Evolutionary conservation across 306 rosid species (phyloP).

Genomic region (Argentina anserina): DNA sequence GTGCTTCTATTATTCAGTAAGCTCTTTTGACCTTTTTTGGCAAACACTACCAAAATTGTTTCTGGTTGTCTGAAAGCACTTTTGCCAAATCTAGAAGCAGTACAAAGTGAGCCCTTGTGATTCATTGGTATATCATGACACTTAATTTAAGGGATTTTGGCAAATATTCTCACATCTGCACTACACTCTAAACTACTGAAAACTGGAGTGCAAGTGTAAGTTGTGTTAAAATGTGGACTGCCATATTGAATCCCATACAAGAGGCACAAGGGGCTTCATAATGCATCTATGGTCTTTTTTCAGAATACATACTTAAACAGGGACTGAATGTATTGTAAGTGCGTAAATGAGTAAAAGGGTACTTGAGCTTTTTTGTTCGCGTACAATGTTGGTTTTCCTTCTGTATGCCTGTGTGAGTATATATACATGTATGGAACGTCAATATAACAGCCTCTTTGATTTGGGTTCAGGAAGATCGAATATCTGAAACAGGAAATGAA

Average conservation of each 20-base stretch:
- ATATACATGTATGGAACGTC: not conserved
- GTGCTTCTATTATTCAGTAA: not conserved
- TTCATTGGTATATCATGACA: not conserved
- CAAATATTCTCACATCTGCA: not conserved
- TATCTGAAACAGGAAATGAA: conserved; percentile 81
- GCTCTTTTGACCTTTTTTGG: not conserved
- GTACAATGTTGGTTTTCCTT: not conserved
- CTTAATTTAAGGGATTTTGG: not conserved
- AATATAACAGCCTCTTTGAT: conserved; percentile 29
- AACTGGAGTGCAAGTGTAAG: not conserved
- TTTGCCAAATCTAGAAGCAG: not conserved
- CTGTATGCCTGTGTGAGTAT: not conserved
- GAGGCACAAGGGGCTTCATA: not conserved
- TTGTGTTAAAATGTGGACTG: not conserved
- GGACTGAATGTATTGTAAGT: not conserved
- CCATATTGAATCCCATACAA: not conserved
- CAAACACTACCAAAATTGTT: not conserved
- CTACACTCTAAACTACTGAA: not conserved
- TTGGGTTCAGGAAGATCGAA: conserved; percentile 78
- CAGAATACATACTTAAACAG: not conserved
- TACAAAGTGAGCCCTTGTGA: not conserved
- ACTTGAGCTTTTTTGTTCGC: not conserved
- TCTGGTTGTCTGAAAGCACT: not conserved
- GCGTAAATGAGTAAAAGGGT: not conserved
- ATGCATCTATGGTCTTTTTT: not conserved